Conservation (phyloP, 306 rosid species). For the Castanopsis chinensis region DNA sequence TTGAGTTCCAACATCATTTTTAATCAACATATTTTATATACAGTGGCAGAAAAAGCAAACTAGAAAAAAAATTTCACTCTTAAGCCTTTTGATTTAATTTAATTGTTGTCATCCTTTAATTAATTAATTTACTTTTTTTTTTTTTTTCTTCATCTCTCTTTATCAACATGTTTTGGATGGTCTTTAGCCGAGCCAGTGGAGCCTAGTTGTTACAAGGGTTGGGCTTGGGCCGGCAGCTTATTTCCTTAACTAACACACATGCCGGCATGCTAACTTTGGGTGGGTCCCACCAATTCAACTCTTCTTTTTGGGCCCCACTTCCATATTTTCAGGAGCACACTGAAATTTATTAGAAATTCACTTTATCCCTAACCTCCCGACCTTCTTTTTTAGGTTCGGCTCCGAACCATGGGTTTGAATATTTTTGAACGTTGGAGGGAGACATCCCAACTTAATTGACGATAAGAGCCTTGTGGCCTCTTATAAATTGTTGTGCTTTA, state of each 20-base stretch:
- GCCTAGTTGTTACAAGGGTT: slow-evolving; percentile 14
- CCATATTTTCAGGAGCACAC: neutral
- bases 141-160: neutral
- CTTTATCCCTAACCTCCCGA: neutral
- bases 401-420: slow-evolving; percentile 46
- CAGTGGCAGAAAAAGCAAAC: too few species aligned
- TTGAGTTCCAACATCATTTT: too few species aligned
- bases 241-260: slow-evolving; percentile 10
- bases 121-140: neutral
- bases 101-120: neutral
- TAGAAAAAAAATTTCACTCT: too few species aligned
- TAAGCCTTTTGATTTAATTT: neutral
- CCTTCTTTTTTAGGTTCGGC: slow-evolving; percentile 40
- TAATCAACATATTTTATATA: too few species aligned
- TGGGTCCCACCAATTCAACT: slow-evolving; percentile 26
- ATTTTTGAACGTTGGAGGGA: slow-evolving; percentile 40
- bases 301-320: slow-evolving; percentile 11
- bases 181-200: slow-evolving; percentile 25
- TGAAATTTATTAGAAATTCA: slow-evolving; percentile 17
- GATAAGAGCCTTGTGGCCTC: neutral
- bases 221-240: slow-evolving; percentile 53
- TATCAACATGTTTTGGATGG: slow-evolving; percentile 5
- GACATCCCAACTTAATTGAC: slow-evolving; percentile 7
- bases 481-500: neutral
- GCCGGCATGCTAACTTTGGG: slow-evolving; percentile 36